A percentile compares a stretch with the other conserved stretches of the same genome.
Conservation (phyloP, 2,329 filamentous ascomycete species). For the Neofusicoccum sp. region DNA sequence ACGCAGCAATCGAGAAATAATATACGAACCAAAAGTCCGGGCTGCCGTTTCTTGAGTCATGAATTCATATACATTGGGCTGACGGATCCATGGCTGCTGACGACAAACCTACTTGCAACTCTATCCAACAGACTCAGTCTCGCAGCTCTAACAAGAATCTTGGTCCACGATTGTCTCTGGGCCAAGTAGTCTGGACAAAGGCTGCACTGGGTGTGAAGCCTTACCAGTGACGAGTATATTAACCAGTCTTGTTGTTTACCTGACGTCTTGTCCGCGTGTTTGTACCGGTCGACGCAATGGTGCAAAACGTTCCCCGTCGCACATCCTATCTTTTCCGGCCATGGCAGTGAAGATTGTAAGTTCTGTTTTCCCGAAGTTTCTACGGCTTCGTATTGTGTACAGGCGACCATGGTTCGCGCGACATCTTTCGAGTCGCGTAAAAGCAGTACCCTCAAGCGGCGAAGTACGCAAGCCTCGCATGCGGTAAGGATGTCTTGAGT, state of each 20-base stretch:
- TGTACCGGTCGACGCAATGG: no score
- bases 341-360: no score
- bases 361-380: no score
- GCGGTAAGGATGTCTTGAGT: not conserved
- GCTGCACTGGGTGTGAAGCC: not conserved
- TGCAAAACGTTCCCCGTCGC: no score
- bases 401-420: not conserved
- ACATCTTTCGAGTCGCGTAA: not conserved
- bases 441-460: not conserved
- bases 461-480: not conserved
- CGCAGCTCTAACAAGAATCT: not conserved
- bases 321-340: no score
- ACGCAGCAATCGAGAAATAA: not conserved
- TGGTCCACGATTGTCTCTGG: not conserved
- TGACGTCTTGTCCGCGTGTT: no score
- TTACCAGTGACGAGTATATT: no score
- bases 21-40: not conserved
- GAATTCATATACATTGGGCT: not conserved
- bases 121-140: not conserved
- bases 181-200: not conserved
- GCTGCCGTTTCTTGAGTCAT: not conserved
- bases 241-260: no score
- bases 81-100: not conserved
- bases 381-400: no score
- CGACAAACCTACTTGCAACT: not conserved